Evolutionary conservation across 345 rosid species (phyloP).

Genomic region (Camelina hispida): DNA sequence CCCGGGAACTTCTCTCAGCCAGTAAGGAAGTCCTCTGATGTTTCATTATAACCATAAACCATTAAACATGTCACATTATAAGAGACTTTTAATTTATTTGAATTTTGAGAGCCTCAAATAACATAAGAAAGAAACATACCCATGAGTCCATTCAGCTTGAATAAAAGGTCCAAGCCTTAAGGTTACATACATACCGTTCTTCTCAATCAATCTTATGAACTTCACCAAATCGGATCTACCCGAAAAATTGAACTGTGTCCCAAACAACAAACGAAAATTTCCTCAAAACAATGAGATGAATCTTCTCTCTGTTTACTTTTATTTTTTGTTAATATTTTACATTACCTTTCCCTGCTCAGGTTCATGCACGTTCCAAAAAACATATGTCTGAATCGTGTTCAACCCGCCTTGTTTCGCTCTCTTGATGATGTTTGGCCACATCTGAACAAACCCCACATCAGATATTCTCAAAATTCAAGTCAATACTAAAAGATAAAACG

Average conservation of each 20-base stretch:
- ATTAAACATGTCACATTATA: constrained; percentile 24
- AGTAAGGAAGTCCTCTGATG: constrained; percentile 84
- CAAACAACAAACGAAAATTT: background rate
- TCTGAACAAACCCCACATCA: constrained; percentile 32
- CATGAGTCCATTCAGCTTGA: constrained; percentile 98
- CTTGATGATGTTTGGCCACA: constrained; percentile 50
- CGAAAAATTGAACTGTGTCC: constrained; percentile 70
- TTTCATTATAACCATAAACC: constrained; percentile 17
- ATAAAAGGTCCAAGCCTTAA: constrained; percentile 89
- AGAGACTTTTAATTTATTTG: background rate
- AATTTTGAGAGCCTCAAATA: background rate
- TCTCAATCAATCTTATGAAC: constrained; percentile 64
- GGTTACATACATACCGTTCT: constrained; percentile 64
- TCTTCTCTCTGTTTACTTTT: background rate
- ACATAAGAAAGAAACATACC: constrained; percentile 53
- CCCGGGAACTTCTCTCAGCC: constrained; percentile 77
- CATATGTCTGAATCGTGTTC: constrained; percentile 70
- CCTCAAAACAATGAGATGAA: constrained; percentile 8
- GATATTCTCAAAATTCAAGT: constrained; percentile 1
- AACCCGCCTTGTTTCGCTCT: constrained; percentile 63
- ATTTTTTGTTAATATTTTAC: constrained; percentile 6
- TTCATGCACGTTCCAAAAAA: constrained; percentile 77
- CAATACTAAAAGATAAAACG: background rate
- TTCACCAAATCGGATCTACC: constrained; percentile 76
- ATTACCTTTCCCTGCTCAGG: constrained; percentile 48